Base-by-base conservation (phyloP, 495 filamentous ascomycete genomes). In the Gamarada debralockiae region DNA sequence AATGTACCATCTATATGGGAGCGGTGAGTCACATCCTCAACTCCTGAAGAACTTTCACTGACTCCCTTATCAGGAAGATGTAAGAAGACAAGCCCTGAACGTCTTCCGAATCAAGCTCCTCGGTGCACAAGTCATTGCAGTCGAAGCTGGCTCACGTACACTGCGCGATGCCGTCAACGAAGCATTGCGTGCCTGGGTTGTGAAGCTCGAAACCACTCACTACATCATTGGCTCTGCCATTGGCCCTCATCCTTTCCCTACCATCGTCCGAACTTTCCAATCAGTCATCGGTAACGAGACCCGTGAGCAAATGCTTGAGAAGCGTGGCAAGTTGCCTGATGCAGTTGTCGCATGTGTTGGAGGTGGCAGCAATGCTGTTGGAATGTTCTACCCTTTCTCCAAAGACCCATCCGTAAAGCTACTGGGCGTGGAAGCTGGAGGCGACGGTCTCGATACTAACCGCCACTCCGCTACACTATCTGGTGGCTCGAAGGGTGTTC, bases 61-160 rank as follows among this genome's bases (percentile, higher is more conserved):
- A 57, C 25, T 40, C 21, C 24, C 29, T 0, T 39, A 17, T n/a
- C 46, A 62, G 56, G 90, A 96, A 67, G 92, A 97, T 67, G 90
- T 97, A 27, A 80, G 90, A 15, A 83, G 92, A 49, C 92, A 97
- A 67, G 92, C 91, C 1, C 78, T 96, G 50, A 97, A 97, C 69
- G 92, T 97, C 39, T 96, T 96, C 78, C 83, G 92, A 33, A 97
- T 97, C 78, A 90, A 91, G 70, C 78, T 97, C n/a, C 86, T 97
- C 7, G 92, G 92, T 15, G 92, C 92, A 40, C 79, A 81, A 56
- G 92, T 97, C 33, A 76, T 96, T 40, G 80, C 92, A 0, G 91
- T 96, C 39, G 88, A 93, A 65, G 86, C 89, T 15, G 92, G 92
- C 23, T 87, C 81, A 55, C 79, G 78, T 48, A 96, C 92, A 0